Conservation (phyloP, 2,329 filamentous ascomycete species). For the Phaeosphaeriaceae sp. region DNA sequence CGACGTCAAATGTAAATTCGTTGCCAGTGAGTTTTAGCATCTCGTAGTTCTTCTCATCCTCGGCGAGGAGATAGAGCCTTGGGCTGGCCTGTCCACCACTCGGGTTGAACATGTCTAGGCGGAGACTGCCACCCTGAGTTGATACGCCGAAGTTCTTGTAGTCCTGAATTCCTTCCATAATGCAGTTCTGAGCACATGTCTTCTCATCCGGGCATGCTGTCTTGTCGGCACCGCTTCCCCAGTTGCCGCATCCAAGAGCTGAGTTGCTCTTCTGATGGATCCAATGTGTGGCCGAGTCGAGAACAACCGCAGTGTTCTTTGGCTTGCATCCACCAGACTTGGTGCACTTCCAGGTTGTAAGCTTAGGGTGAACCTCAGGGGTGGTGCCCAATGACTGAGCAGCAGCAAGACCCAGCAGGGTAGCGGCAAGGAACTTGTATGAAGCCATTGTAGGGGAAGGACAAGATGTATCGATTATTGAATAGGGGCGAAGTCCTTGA, state of each 20-base stretch:
- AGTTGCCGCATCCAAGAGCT: conserved; percentile 41
- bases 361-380: conserved; percentile 58
- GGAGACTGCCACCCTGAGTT: conserved; percentile 56
- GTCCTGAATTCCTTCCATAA: conserved; percentile 61
- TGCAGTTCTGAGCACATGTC: conserved; percentile 62
- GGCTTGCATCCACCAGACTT: conserved; percentile 56
- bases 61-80: conserved; percentile 69
- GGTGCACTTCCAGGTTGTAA: conserved; percentile 62
- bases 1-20: conserved; percentile 76
- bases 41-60: conserved; percentile 66
- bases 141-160: conserved; percentile 63
- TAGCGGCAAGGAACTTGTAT: conserved; percentile 30
- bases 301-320: conserved; percentile 57
- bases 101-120: conserved; percentile 51
- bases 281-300: conserved; percentile 56
- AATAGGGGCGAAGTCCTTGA: not conserved
- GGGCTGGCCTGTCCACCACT: conserved; percentile 52
- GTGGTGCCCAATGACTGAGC: conserved; percentile 41
- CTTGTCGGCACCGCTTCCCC: conserved; percentile 44
- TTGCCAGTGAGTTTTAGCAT: conserved; percentile 69
- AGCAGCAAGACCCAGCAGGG: conserved; percentile 33
- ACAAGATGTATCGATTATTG: not conserved
- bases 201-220: conserved; percentile 56
- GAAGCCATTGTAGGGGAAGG: conserved; percentile 26
- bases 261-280: conserved; percentile 51